Percentiles rank a stretch among this genome's conserved stretches.
phyloP scores from a whole-genome alignment of 768 basidiomycete species.

The Lactifluus rugatus region DNA sequence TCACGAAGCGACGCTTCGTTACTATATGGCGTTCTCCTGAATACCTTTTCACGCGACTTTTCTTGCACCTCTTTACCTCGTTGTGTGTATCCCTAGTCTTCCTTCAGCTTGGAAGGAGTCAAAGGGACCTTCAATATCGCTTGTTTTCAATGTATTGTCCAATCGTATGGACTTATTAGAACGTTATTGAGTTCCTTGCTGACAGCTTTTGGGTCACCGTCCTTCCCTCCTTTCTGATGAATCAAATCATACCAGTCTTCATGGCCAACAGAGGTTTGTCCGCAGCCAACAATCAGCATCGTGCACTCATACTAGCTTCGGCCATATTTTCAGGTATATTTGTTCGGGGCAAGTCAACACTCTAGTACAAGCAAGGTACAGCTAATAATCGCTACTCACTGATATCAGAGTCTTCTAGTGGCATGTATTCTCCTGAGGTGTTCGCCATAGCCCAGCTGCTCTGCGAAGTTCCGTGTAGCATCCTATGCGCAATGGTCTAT shows the following conservation, averaged over 20 bases:
- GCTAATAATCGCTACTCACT: not conserved
- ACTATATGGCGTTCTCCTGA: conserved; percentile 79
- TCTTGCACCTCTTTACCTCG: conserved; percentile 62
- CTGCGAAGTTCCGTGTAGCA: conserved; percentile 70
- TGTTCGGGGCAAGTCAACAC: conserved; percentile 22
- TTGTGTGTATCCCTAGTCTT: conserved; percentile 70
- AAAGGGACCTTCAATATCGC: conserved; percentile 67
- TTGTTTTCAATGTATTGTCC: conserved; percentile 62
- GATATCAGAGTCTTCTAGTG: conserved; percentile 57
- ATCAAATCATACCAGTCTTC: conserved; percentile 77
- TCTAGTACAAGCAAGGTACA: not conserved
- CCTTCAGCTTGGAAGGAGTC: conserved; percentile 56
- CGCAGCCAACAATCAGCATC: not conserved
- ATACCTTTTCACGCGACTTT: conserved; percentile 77
- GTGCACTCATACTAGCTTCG: not conserved
- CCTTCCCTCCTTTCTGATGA: conserved; percentile 66
- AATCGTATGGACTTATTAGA: not conserved
- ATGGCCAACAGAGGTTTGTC: conserved; percentile 51
- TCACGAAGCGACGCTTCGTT: conserved; percentile 54
- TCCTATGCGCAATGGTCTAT: conserved; percentile 62
- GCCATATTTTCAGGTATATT: conserved; percentile 27
- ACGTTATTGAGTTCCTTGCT: not conserved
- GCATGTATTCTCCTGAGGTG: conserved; percentile 79
- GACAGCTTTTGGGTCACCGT: conserved; percentile 52
- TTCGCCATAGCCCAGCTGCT: conserved; percentile 77